Percentiles rank a stretch among this genome's conserved stretches.
Evolutionary conservation across 768 basidiomycete genomes (phyloP).

Genomic region (Austroboletus festivus): DNA sequence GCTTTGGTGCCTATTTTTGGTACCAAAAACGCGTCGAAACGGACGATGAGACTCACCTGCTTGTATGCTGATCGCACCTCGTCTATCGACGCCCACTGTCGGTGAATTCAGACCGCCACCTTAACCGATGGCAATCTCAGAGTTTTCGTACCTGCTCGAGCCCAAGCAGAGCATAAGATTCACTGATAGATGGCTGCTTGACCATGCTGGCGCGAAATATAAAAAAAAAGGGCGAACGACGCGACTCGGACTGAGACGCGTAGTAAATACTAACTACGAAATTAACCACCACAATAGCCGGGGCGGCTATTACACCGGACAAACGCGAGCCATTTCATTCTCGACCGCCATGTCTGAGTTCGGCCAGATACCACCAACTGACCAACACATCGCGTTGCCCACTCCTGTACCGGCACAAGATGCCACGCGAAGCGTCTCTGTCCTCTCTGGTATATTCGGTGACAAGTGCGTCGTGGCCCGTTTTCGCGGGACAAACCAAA

Average conservation of each 20-base stretch:
- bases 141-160: conserved; percentile 45
- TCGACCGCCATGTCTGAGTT: conserved; percentile 13
- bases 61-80: conserved; percentile 67
- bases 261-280: conserved; percentile 12
- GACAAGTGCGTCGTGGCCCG: conserved; percentile 66
- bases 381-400: background rate
- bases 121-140: background rate
- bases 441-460: conserved; percentile 42
- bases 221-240: conserved; percentile 13
- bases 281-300: conserved; percentile 11
- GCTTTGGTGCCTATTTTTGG: conserved; percentile 33
- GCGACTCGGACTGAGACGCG: conserved; percentile 32
- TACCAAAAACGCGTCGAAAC: background rate
- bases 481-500: background rate
- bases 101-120: conserved; percentile 9
- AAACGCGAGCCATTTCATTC: background rate
- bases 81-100: conserved; percentile 59
- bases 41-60: conserved; percentile 42
- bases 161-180: conserved; percentile 46
- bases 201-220: conserved; percentile 30
- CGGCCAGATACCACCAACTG: background rate
- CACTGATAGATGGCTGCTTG: conserved; percentile 33
- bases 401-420: conserved; percentile 8
- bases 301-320: background rate
- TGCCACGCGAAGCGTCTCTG: conserved; percentile 20